Conservation (phyloP, 306 rosid genomes). For the Malus domestica region ASM211411v1 NC_041798.1:31143001-31143500, state of each 20-base stretch:
- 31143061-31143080: background rate
- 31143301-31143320: background rate
- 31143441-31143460: slow-evolving; percentile 41
- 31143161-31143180: background rate
- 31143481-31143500: slow-evolving; percentile 43
- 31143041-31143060: background rate
- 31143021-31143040: background rate
- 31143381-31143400: background rate
- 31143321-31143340: background rate
- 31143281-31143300: background rate
- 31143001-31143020: background rate
- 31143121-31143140: background rate
- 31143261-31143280: background rate
- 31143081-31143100: background rate
- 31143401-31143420: slow-evolving; percentile 51
- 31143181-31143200: background rate
- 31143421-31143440: slow-evolving; percentile 58
- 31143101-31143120: background rate
- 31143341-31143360: background rate
- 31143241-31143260: background rate
- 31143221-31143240: slow-evolving; percentile 5
- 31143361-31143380: background rate
- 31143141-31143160: background rate
- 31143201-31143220: background rate
- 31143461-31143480: slow-evolving; percentile 58